Evolutionary conservation across 768 basidiomycete genomes (phyloP).

Genomic region (Mycena rosella): DNA sequence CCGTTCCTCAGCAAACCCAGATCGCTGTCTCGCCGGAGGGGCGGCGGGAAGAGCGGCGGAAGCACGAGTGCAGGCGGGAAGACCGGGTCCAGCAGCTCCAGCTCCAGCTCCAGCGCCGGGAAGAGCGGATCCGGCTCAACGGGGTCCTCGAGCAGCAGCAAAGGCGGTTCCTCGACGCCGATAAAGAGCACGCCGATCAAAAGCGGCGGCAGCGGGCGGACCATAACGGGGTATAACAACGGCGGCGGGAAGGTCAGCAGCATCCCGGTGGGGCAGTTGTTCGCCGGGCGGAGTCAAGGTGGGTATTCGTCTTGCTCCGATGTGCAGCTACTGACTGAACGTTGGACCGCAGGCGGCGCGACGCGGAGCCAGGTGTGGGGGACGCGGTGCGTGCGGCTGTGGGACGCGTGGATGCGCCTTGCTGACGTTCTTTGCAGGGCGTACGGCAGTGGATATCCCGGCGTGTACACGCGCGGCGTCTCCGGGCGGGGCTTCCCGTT

Average conservation of each 20-base stretch:
- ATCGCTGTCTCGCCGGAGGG: too few relatives aligned
- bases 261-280: constrained; percentile 54
- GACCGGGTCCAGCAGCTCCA: not conserved
- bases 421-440: constrained; percentile 44
- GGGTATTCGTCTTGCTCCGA: not conserved
- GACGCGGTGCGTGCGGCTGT: constrained; percentile 46
- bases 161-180: not conserved
- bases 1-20: too few relatives aligned
- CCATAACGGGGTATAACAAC: not conserved
- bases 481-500: constrained; percentile 63
- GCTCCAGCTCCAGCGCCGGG: too few relatives aligned
- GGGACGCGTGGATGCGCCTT: not conserved
- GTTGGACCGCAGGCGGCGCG: constrained; percentile 54
- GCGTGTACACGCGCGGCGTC: constrained; percentile 54
- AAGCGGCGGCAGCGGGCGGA: not conserved
- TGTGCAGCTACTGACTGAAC: too few relatives aligned
- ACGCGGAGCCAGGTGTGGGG: constrained; percentile 56
- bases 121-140: too few relatives aligned
- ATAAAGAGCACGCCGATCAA: constrained; percentile 1
- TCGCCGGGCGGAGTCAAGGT: constrained; percentile 52
- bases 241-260: constrained; percentile 43
- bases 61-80: not conserved
- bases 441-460: constrained; percentile 72
- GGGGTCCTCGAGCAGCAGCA: too few relatives aligned
- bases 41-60: not conserved